phyloP scores from a whole-genome alignment of 2,329 filamentous ascomycete species.

The Penicillium sp. region DNA sequence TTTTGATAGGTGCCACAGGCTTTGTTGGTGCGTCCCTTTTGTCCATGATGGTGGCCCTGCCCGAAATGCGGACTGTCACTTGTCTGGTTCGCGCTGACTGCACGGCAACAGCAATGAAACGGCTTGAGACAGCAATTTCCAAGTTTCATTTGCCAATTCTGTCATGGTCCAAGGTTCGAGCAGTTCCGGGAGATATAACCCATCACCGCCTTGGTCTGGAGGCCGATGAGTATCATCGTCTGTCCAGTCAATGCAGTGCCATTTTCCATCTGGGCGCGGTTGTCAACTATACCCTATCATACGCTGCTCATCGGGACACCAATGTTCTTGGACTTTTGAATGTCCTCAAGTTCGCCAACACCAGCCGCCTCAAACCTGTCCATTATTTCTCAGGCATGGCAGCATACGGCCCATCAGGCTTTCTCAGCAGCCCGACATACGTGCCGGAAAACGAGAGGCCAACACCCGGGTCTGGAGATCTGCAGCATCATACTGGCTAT shows the following conservation, averaged over 20 bases:
- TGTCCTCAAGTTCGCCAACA: conserved; percentile 10
- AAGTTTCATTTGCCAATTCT: conserved; percentile 8
- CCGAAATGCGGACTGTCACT: conserved; percentile 4
- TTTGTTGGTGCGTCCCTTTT: conserved; percentile 1
- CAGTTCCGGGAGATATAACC: conserved; percentile 11
- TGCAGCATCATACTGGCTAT: conserved; percentile 21
- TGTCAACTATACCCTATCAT: conserved; percentile 14
- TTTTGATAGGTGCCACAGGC: background rate
- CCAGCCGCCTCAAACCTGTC: conserved; percentile 18
- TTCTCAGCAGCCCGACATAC: background rate
- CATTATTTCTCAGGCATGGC: conserved; percentile 28
- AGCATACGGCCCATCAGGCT: conserved; percentile 19
- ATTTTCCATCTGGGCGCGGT: conserved; percentile 22
- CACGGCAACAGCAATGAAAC: background rate
- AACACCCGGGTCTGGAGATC: background rate
- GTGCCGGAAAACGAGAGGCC: conserved; percentile 17
- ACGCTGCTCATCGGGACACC: conserved; percentile 10
- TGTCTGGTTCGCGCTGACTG: conserved; percentile 23
- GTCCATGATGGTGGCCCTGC: background rate
- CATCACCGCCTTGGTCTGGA: conserved; percentile 10
- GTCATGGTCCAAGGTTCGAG: conserved; percentile 11
- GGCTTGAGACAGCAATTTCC: conserved; percentile 13
- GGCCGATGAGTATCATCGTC: background rate
- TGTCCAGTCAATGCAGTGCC: conserved; percentile 8
- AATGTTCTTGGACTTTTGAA: conserved; percentile 13